These are phyloP conservation scores for Lepiota brunneoincarnata DNA, from an alignment of 768 basidiomycete genomes.

Conservation along the genomic window DNA sequence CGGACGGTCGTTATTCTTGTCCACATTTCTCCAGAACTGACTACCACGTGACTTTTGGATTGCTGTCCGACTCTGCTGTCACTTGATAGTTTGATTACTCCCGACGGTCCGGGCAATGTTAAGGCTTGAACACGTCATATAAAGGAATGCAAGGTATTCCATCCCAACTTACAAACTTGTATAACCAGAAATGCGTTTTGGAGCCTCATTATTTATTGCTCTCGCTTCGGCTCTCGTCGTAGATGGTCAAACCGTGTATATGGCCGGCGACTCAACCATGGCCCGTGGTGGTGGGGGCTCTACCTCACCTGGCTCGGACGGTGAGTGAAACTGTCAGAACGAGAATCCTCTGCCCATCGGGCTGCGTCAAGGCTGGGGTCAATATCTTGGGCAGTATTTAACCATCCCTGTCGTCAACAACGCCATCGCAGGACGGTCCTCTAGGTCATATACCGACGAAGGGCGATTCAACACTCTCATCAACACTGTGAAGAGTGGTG, in stretches of 20 bases:
- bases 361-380: constrained; percentile 37
- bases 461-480: constrained; percentile 42
- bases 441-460: constrained; percentile 46
- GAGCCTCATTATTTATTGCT: constrained; percentile 5
- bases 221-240: constrained; percentile 11
- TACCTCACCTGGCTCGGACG: constrained; percentile 14
- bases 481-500: constrained; percentile 35
- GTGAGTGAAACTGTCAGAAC: not conserved
- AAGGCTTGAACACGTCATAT: not conserved
- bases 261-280: constrained; percentile 46
- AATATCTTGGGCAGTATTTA: constrained; percentile 38
- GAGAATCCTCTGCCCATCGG: not conserved
- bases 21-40: not conserved
- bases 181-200: constrained; percentile 6
- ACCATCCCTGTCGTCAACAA: constrained; percentile 42
- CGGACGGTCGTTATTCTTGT: not conserved
- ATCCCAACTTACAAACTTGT: not conserved
- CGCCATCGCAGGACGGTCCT: constrained; percentile 43
- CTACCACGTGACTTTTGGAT: not conserved
- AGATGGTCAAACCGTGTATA: constrained; percentile 35
- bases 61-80: not conserved
- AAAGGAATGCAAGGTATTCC: not conserved
- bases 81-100: constrained; percentile 1
- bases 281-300: constrained; percentile 35
- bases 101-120: constrained; percentile 2